These are phyloP conservation scores for Ramalina intermedia DNA, from an alignment of 495 filamentous ascomycete genomes.

Conservation along the genomic window DNA sequence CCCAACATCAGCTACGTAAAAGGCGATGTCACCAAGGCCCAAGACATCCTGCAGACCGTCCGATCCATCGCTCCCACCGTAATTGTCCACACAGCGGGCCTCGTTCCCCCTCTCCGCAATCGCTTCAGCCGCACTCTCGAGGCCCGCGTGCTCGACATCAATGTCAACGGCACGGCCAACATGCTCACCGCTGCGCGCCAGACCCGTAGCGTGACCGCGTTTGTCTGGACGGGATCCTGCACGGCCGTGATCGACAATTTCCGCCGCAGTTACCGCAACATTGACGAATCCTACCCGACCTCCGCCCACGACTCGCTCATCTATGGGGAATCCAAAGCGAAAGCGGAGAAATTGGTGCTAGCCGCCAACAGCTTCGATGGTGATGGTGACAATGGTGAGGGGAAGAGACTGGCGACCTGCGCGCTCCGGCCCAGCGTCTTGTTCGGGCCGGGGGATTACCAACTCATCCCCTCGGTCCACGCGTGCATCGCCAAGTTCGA, in stretches of 20 bases:
- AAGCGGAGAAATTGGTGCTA: conserved; percentile 43
- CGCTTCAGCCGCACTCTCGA: conserved; percentile 27
- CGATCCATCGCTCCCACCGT: conserved; percentile 23
- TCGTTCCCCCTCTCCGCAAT: conserved; percentile 28
- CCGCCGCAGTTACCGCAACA: conserved; percentile 34
- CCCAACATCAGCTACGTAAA: conserved; percentile 18
- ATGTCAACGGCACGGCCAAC: conserved; percentile 45
- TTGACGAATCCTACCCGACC: conserved; percentile 38
- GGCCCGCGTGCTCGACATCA: conserved; percentile 29
- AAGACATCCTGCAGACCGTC: conserved; percentile 20
- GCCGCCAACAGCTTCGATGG: conserved; percentile 20
- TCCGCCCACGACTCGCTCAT: conserved; percentile 30
- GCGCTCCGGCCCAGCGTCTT: conserved; percentile 42
- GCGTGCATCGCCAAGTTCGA: conserved; percentile 39
- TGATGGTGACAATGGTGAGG: conserved; percentile 4
- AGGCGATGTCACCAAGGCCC: conserved; percentile 25
- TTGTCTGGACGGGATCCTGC: conserved; percentile 44
- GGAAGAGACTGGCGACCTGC: conserved; percentile 30
- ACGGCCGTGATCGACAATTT: conserved; percentile 42
- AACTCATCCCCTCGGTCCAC: conserved; percentile 38
- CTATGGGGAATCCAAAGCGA: conserved; percentile 47
- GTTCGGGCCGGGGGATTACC: conserved; percentile 41
- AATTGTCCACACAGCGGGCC: conserved; percentile 33
- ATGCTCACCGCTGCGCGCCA: conserved; percentile 36
- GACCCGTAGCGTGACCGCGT: conserved; percentile 32